Conservation (phyloP, 768 basidiomycete genomes). For the Xerocomellus intermedius region DNA sequence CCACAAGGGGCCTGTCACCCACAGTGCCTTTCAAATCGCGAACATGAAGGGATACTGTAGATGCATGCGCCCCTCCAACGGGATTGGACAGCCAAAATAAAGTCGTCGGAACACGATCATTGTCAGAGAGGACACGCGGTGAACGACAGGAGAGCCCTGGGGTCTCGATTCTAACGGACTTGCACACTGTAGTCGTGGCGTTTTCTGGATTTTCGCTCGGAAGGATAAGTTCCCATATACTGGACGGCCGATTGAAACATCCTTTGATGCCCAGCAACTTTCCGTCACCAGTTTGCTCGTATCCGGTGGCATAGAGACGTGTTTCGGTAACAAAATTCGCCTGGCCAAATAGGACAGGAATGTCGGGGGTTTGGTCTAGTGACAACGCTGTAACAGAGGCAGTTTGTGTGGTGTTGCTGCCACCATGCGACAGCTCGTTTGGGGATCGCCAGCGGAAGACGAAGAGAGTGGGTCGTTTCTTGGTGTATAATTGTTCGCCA, state of each 20-base stretch:
- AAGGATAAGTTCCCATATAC: slow-evolving; percentile 53
- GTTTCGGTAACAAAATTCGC: slow-evolving; percentile 46
- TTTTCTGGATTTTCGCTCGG: slow-evolving; percentile 2
- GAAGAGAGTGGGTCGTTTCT: slow-evolving; percentile 53
- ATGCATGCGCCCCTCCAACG: slow-evolving; percentile 59
- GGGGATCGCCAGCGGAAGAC: slow-evolving; percentile 46
- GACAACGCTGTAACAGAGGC: slow-evolving; percentile 12
- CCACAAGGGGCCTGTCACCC: slow-evolving; percentile 36
- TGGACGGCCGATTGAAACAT: slow-evolving; percentile 58
- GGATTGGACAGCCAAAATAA: slow-evolving; percentile 56
- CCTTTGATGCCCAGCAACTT: slow-evolving; percentile 56
- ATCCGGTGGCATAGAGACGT: slow-evolving; percentile 57
- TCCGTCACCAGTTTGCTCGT: slow-evolving; percentile 55
- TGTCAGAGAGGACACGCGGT: slow-evolving; percentile 44
- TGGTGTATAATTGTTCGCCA: slow-evolving; percentile 59
- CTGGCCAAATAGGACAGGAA: slow-evolving; percentile 50
- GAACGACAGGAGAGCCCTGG: slow-evolving; percentile 54
- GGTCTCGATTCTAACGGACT: slow-evolving; percentile 37
- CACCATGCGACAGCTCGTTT: not conserved
- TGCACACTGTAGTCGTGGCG: slow-evolving; percentile 14
- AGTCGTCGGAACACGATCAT: slow-evolving; percentile 16
- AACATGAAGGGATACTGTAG: slow-evolving; percentile 50
- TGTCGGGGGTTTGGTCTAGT: slow-evolving; percentile 1
- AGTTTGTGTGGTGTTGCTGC: slow-evolving; percentile 8
- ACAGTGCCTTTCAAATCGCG: slow-evolving; percentile 33